A percentile compares a stretch with the other conserved stretches of the same genome.
Evolutionary conservation across 768 basidiomycete genomes (phyloP).

Genomic region (Boletus bicolor): DNA sequence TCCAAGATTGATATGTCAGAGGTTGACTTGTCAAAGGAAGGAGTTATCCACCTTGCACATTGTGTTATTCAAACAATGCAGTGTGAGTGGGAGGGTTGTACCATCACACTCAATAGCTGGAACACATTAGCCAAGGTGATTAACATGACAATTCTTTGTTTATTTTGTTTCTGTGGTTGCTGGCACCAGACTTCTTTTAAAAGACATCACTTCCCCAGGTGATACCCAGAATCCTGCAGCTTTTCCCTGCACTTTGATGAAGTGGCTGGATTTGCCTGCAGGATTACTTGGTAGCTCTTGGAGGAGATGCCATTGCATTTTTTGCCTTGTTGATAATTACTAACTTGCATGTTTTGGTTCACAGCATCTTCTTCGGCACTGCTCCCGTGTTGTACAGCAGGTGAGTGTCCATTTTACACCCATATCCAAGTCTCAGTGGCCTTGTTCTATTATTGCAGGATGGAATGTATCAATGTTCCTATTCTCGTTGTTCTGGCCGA

Average conservation of each 20-base stretch:
- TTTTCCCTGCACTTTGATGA: slow-evolving; percentile 4
- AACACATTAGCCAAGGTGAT: slow-evolving; percentile 29
- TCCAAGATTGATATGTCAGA: slow-evolving; percentile 14
- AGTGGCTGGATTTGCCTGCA: slow-evolving; percentile 17
- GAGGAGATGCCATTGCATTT: slow-evolving; percentile 1
- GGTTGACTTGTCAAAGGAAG: slow-evolving; percentile 22
- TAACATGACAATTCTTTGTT: slow-evolving; percentile 7
- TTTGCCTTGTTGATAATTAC: background rate
- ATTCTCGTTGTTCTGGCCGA: slow-evolving; percentile 29
- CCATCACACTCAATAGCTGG: slow-evolving; percentile 28
- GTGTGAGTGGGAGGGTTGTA: slow-evolving; percentile 31
- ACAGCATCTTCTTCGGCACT: slow-evolving; percentile 29
- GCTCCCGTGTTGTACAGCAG: slow-evolving; percentile 14
- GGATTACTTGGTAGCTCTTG: slow-evolving; percentile 20
- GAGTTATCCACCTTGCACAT: slow-evolving; percentile 21
- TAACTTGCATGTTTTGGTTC: slow-evolving; percentile 4
- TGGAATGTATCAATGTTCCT: slow-evolving; percentile 24
- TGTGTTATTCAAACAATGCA: slow-evolving; percentile 23
- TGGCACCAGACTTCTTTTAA: slow-evolving; percentile 4
- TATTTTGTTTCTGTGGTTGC: background rate
- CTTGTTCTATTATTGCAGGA: slow-evolving; percentile 12
- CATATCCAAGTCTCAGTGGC: background rate
- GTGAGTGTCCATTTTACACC: background rate
- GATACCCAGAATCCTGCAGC: slow-evolving; percentile 14
- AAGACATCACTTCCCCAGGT: background rate